phyloP scores from a whole-genome alignment of 2,329 filamentous ascomycete species.

The Xylaria digitata region DNA sequence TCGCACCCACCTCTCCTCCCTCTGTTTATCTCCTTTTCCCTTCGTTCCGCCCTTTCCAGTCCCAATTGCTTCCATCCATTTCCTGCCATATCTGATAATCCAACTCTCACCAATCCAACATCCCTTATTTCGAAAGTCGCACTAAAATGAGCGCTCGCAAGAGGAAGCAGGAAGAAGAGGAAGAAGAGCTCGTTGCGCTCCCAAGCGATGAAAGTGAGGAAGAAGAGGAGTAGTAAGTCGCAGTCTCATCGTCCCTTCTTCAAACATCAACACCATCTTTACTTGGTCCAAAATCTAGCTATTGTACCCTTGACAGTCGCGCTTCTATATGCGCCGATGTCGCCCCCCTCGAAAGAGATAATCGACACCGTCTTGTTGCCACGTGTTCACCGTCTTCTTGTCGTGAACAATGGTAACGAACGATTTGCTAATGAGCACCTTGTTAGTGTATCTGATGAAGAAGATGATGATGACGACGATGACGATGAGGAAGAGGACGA shows the following conservation, averaged over 20 bases:
- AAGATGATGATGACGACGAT: slow-evolving; percentile 49
- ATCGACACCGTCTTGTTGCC: not conserved
- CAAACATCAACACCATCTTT: slow-evolving; percentile 11
- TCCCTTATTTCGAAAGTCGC: slow-evolving; percentile 27
- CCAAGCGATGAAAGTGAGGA: slow-evolving; percentile 52
- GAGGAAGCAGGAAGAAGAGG: slow-evolving; percentile 52
- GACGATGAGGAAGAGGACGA: slow-evolving; percentile 50
- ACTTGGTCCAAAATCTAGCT: slow-evolving; percentile 8
- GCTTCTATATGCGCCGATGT: slow-evolving; percentile 39
- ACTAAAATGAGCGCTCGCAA: slow-evolving; percentile 49
- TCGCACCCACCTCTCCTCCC: slow-evolving; percentile 43
- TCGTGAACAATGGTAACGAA: not conserved
- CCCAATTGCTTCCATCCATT: slow-evolving; percentile 38
- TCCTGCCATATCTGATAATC: slow-evolving; percentile 33
- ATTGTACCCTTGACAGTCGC: slow-evolving; percentile 33
- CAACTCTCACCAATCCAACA: slow-evolving; percentile 13
- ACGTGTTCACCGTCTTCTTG: not conserved
- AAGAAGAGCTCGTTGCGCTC: slow-evolving; percentile 52
- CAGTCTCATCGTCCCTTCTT: slow-evolving; percentile 9
- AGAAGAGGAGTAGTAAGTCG: slow-evolving; percentile 52
- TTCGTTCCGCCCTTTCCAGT: slow-evolving; percentile 31
- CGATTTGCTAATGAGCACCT: slow-evolving; percentile 20
- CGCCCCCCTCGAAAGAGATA: slow-evolving; percentile 24
- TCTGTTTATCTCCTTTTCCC: slow-evolving; percentile 39
- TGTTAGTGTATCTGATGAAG: slow-evolving; percentile 49